These are phyloP conservation scores for Coniochaeta pulveracea DNA, from an alignment of 2,329 filamentous ascomycete species.

Conservation along the genomic window DNA sequence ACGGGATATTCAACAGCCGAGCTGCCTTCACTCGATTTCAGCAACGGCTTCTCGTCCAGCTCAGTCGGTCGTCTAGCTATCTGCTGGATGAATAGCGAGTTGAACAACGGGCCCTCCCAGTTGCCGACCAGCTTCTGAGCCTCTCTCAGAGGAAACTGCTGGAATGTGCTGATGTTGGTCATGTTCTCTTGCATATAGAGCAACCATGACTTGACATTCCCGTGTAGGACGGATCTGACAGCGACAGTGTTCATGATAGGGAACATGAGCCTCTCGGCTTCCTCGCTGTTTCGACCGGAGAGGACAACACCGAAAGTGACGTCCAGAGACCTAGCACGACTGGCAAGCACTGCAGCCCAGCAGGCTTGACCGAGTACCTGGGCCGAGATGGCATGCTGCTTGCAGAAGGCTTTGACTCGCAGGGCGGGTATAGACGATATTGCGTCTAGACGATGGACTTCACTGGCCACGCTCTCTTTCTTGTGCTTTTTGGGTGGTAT, in stretches of 20 bases:
- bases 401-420: slow-evolving; percentile 50
- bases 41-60: slow-evolving; percentile 24
- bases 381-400: slow-evolving; percentile 52
- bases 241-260: slow-evolving; percentile 89
- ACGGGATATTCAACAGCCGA: slow-evolving; percentile 72
- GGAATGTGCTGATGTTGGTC: slow-evolving; percentile 53
- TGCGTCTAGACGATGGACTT: slow-evolving; percentile 30
- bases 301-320: slow-evolving; percentile 74
- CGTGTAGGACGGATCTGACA: slow-evolving; percentile 62
- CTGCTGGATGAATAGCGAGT: slow-evolving; percentile 46
- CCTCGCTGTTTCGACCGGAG: slow-evolving; percentile 69
- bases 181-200: slow-evolving; percentile 63
- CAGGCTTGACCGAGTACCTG: slow-evolving; percentile 68
- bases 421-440: slow-evolving; percentile 27
- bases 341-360: slow-evolving; percentile 62
- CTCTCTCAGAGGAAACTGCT: slow-evolving; percentile 67
- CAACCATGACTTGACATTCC: slow-evolving; percentile 52
- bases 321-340: slow-evolving; percentile 53
- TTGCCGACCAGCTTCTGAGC: slow-evolving; percentile 41
- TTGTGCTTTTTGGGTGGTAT: slow-evolving; percentile 3
- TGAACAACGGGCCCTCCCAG: slow-evolving; percentile 28
- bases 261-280: slow-evolving; percentile 59
- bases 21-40: slow-evolving; percentile 49
- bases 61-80: slow-evolving; percentile 13
- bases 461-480: neutral